These are phyloP conservation scores for Centaurea solstitialis DNA, from an alignment of 129 eudicot genomes.

Conservation along the genomic window DNA sequence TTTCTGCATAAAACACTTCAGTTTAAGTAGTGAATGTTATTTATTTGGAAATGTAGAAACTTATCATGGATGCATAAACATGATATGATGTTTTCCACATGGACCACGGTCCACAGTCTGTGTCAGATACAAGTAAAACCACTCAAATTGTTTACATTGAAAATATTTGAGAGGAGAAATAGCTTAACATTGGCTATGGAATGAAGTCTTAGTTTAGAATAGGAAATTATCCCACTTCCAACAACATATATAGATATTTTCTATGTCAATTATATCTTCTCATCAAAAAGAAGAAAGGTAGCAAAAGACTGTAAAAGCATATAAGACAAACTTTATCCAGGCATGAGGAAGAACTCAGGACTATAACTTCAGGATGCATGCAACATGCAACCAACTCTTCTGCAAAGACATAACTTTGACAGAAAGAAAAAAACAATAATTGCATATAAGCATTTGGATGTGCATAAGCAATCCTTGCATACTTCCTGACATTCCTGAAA, in stretches of 20 bases:
- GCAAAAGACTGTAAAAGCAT: neutral
- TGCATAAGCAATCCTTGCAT: neutral
- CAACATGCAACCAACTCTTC: neutral
- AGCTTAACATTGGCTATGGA: neutral
- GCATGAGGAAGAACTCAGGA: neutral
- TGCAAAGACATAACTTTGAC: neutral
- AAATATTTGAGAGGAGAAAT: neutral
- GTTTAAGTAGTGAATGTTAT: neutral
- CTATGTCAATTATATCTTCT: neutral
- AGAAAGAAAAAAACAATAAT: neutral
- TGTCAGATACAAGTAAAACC: neutral
- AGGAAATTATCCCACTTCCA: conserved; percentile 4
- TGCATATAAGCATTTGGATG: neutral
- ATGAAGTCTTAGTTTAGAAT: neutral
- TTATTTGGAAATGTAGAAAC: neutral
- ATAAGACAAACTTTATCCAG: neutral
- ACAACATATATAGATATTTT: neutral
- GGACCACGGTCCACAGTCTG: neutral
- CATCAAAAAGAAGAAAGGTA: neutral
- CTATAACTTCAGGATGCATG: neutral
- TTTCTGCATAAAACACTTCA: conserved; percentile 2
- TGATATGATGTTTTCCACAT: neutral
- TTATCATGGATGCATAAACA: neutral
- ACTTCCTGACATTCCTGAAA: neutral
- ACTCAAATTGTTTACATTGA: neutral